Base-by-base conservation (phyloP, 2,329 filamentous ascomycete species). In the Dothideomycetes sp. region DNA sequence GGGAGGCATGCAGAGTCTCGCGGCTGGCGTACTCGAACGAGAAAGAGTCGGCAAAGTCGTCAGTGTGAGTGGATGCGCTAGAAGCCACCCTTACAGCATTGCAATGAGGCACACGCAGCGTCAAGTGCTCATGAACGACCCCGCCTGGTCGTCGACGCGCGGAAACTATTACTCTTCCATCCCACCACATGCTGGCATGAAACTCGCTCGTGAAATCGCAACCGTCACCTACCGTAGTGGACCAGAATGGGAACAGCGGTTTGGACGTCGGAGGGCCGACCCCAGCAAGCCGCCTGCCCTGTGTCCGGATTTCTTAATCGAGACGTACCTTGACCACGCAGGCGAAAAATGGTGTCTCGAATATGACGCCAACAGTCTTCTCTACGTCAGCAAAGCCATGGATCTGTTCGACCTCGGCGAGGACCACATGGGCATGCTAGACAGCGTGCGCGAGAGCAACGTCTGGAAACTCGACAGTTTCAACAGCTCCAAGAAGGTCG, bases 361-460 rank as follows among this genome's bases (percentile, higher is more conserved):
- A 47, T 96, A 96, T 58, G 91, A 98, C 54, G 79, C 91, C 18
- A 98, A 98, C 63, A 94, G 87, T 55, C 66, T 96, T 30, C 69
- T 98, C 2, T 98, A 98, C 59, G 85, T 98, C 41, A 94, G 86
- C 59, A 98, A 98, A 64, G 91, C 91, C 4, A 98, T 98, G 91
- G 91, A 98, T 56, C 70, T 98, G 10, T 98, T 98, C 59, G 91
- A 98, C 53, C 73, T 98, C 0, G 87, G 91, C 17, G 67, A 68
- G 35, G 72, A 76, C 31, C 79, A 81, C 54, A 84, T 88, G 56
- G 60, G 66, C 3, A 75, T 72, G 15, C 77, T 83, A 2, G 67
- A 67, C 15, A 55, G 66, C 22, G 73, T 86, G 19, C 70, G 88
- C 12, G 66, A 71, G 11, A 69, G 75, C 40, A 77, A 81, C 35